Percentiles rank a stretch among this genome's conserved stretches.
Evolutionary conservation across 208 protist genomes (phyloP).

Genomic region (Crithidia bombi): DNA sequence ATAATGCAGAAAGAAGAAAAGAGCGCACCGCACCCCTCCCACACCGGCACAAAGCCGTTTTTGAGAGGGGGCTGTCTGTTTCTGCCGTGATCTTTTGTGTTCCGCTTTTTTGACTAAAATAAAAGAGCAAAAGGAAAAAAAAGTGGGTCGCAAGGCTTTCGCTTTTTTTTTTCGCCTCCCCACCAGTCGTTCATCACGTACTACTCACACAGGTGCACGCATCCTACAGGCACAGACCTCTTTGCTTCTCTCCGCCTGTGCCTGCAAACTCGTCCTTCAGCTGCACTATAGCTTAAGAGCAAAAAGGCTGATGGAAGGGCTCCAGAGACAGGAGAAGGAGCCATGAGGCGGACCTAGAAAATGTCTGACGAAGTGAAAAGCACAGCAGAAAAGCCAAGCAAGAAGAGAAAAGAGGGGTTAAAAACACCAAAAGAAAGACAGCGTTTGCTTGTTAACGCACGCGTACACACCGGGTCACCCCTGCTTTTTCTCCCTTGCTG

Average conservation of each 20-base stretch:
- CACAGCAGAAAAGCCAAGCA: conserved; percentile 91
- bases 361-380: conserved; percentile 43
- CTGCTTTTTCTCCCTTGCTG: background rate
- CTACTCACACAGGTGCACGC: background rate
- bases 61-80: too few species aligned
- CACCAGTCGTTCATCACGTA: background rate
- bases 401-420: conserved; percentile 35
- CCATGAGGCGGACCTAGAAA: background rate
- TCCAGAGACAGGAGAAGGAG: background rate
- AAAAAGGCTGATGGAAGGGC: too few species aligned
- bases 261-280: background rate
- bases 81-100: too few species aligned
- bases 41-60: too few species aligned
- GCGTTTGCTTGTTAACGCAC: background rate
- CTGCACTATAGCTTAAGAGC: background rate
- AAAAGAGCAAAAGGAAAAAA: too few species aligned
- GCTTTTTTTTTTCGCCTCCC: too few species aligned
- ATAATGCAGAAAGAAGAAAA: too few species aligned
- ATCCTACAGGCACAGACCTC: background rate
- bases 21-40: too few species aligned
- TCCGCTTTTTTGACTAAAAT: too few species aligned
- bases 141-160: too few species aligned
- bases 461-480: background rate
- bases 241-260: background rate
- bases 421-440: background rate